These are phyloP conservation scores for Boletus nobilissimus DNA, from an alignment of 1,284 basidiomycete genomes.

Conservation along the genomic window DNA sequence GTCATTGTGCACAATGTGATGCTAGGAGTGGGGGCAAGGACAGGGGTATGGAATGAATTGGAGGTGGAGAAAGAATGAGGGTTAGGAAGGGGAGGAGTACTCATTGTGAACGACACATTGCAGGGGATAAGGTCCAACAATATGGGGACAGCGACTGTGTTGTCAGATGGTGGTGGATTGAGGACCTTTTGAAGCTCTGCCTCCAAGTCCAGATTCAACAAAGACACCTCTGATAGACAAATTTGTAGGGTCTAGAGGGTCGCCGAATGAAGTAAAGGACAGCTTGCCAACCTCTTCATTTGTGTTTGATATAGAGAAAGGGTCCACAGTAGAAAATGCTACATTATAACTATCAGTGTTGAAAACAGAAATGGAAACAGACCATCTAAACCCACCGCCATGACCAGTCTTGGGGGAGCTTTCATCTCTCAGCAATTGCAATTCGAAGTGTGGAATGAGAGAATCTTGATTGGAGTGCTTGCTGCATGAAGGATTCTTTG, in stretches of 20 bases:
- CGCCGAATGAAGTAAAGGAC: slow-evolving; percentile 50
- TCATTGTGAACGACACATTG: slow-evolving; percentile 40
- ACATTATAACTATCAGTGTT: slow-evolving; percentile 7
- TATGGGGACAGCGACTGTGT: slow-evolving; percentile 24
- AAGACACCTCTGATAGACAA: slow-evolving; percentile 48
- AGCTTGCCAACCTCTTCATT: slow-evolving; percentile 50
- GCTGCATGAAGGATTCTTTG: slow-evolving; percentile 48
- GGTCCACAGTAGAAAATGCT: slow-evolving; percentile 34
- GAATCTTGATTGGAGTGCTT: slow-evolving; percentile 40
- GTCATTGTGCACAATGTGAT: slow-evolving; percentile 20
- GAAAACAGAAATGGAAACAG: not conserved
- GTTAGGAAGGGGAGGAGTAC: slow-evolving; percentile 41
- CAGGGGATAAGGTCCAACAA: slow-evolving; percentile 40
- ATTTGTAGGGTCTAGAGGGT: slow-evolving; percentile 49
- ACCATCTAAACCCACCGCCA: slow-evolving; percentile 29
- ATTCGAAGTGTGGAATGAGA: slow-evolving; percentile 57
- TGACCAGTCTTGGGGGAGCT: slow-evolving; percentile 38
- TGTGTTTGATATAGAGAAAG: slow-evolving; percentile 37
- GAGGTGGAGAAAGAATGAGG: slow-evolving; percentile 36
- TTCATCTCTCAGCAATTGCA: slow-evolving; percentile 30
- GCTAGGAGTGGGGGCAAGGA: not conserved
- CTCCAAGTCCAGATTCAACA: slow-evolving; percentile 46
- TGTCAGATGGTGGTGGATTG: slow-evolving; percentile 24
- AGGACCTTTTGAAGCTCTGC: slow-evolving; percentile 44
- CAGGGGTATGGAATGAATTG: slow-evolving; percentile 32